A percentile compares a stretch with the other conserved stretches of the same genome.
phyloP scores from a whole-genome alignment of 441 rosid species.

The Omphalea diandra region DNA sequence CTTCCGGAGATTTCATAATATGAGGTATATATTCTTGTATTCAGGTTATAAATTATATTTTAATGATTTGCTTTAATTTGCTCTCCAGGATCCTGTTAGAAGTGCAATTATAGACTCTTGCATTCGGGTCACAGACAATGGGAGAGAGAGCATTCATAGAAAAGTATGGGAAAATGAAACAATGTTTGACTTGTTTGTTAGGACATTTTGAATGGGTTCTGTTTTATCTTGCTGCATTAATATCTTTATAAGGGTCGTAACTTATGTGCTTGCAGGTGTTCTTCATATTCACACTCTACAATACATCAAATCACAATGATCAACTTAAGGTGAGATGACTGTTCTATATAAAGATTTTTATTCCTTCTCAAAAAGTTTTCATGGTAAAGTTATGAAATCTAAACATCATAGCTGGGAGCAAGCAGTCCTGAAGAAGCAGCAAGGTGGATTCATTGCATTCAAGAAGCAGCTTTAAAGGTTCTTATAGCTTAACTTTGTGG shows the following conservation, averaged over 20 bases:
- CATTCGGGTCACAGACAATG: conserved; percentile 94
- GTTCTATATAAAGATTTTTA: conserved; percentile 10
- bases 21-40: not conserved
- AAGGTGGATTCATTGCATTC: conserved; percentile 84
- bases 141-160: conserved; percentile 91
- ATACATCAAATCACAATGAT: conserved; percentile 83
- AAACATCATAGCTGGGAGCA: conserved; percentile 80
- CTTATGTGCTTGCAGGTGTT: conserved; percentile 60
- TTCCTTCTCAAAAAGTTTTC: conserved; percentile 22
- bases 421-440: conserved; percentile 98
- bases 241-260: conserved; percentile 17
- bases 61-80: conserved; percentile 5
- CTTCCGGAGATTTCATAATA: not conserved
- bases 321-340: conserved; percentile 86
- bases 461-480: conserved; percentile 85
- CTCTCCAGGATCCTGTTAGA: conserved; percentile 65
- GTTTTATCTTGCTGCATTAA: conserved; percentile 1
- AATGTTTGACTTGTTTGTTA: not conserved
- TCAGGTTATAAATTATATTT: not conserved
- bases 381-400: conserved; percentile 35
- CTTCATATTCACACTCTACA: conserved; percentile 85
- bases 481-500: conserved; percentile 20
- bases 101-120: conserved; percentile 85
- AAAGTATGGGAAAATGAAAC: conserved; percentile 48
- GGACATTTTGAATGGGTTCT: conserved; percentile 14